Percentiles rank a stretch among this genome's conserved stretches.
Evolutionary conservation across 345 rosid genomes (phyloP).

Genomic region (Rhodamnia argentea): DNA sequence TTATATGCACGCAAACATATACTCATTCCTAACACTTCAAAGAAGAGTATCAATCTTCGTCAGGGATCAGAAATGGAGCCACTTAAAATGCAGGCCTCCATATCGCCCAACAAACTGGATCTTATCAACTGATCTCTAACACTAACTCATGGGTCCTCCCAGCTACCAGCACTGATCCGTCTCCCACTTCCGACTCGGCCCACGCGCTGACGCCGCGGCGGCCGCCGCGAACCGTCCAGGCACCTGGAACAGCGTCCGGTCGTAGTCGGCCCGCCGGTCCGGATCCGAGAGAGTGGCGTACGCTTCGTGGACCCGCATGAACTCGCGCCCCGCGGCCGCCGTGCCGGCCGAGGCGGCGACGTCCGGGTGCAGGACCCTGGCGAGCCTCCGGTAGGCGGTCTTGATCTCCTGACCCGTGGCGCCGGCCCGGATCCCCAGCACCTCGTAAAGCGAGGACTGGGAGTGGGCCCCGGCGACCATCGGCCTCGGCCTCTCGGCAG

Average conservation of each 20-base stretch:
- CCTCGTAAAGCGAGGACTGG: slow-evolving; percentile 37
- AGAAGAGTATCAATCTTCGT: not conserved
- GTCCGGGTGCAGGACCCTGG: slow-evolving; percentile 59
- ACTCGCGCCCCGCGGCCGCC: slow-evolving; percentile 20
- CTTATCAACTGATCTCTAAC: not conserved
- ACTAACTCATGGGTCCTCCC: not conserved
- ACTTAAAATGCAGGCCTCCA: not conserved
- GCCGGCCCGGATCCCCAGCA: slow-evolving; percentile 44
- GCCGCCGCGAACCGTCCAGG: slow-evolving; percentile 8
- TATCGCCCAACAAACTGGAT: not conserved
- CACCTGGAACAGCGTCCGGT: slow-evolving; percentile 20
- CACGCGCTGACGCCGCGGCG: slow-evolving; percentile 12
- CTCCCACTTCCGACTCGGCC: slow-evolving; percentile 40
- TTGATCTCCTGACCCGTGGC: slow-evolving; percentile 56
- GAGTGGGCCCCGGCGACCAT: not conserved
- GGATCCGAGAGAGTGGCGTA: slow-evolving; percentile 63
- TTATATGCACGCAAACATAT: not conserved
- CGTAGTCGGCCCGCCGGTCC: slow-evolving; percentile 47
- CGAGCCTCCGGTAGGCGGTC: slow-evolving; percentile 52
- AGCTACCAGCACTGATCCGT: slow-evolving; percentile 70
- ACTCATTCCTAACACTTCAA: not conserved
- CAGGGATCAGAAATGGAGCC: not conserved
- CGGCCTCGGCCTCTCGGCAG: slow-evolving; percentile 19
- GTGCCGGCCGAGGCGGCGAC: slow-evolving; percentile 16
- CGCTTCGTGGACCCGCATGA: slow-evolving; percentile 53